phyloP scores from a whole-genome alignment of 2,329 filamentous ascomycete species.

The Fusarium sp. region DNA sequence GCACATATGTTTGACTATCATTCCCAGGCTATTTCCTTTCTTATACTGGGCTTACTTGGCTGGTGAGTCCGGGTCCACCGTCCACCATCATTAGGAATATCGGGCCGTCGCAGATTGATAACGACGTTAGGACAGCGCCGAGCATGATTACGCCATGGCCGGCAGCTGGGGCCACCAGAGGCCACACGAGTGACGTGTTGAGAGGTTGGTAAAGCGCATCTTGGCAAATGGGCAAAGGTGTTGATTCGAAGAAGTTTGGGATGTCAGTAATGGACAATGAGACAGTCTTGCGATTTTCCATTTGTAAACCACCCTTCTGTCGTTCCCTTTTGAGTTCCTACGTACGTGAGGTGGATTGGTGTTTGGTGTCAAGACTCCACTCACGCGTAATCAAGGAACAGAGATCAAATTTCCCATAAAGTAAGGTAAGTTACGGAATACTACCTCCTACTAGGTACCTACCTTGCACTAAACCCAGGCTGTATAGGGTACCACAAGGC shows the following conservation, averaged over 20 bases:
- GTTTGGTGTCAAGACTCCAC: background rate
- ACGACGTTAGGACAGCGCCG: background rate
- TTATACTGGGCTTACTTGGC: background rate
- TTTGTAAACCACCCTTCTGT: background rate
- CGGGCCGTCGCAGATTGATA: constrained; percentile 44
- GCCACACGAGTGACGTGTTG: background rate
- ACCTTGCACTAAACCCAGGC: constrained; percentile 5
- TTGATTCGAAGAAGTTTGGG: background rate
- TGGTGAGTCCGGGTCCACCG: constrained; percentile 3
- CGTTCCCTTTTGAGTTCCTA: background rate
- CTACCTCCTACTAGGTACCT: background rate
- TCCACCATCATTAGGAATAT: constrained; percentile 28
- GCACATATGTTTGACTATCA: no score
- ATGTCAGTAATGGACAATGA: background rate
- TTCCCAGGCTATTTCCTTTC: no score
- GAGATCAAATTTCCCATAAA: constrained; percentile 3
- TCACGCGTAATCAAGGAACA: no score
- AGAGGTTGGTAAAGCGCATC: background rate
- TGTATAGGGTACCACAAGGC: background rate
- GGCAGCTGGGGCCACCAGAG: background rate
- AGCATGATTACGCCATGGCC: background rate
- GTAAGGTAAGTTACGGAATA: background rate
- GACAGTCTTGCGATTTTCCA: background rate
- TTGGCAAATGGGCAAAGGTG: background rate
- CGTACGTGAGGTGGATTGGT: no score